Percentiles rank a stretch among this genome's conserved stretches.
These are phyloP conservation scores for Straminergon stramineum DNA, from an alignment of 225 moss, liverwort and hornwort genomes.

Conservation along the genomic window DNA sequence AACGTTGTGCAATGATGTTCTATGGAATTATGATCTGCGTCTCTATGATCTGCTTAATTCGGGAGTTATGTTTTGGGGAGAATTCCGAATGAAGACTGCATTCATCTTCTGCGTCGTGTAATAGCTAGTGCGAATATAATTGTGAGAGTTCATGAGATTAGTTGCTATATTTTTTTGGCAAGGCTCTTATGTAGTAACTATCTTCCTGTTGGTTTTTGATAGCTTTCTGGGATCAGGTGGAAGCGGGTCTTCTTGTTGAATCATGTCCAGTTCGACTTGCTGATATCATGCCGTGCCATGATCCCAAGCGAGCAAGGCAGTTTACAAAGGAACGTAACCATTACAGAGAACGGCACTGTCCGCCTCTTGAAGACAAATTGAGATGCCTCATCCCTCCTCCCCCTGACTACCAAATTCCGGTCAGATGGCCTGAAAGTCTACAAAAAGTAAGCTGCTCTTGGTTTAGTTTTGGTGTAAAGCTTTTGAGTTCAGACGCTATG, in stretches of 20 bases:
- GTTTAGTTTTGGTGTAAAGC: not conserved
- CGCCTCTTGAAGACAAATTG: slow-evolving; percentile 30
- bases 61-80: not conserved
- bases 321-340: slow-evolving; percentile 38
- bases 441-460: slow-evolving; percentile 21
- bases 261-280: slow-evolving; percentile 40
- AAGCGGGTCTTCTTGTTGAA: slow-evolving; percentile 38
- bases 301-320: slow-evolving; percentile 46
- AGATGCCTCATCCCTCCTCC: slow-evolving; percentile 54
- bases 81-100: not conserved
- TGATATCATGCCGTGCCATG: slow-evolving; percentile 59
- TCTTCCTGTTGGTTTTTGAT: not conserved
- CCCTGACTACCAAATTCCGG: slow-evolving; percentile 40
- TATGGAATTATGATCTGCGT: not conserved
- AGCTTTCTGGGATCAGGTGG: slow-evolving; percentile 56
- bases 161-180: not conserved
- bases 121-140: not conserved
- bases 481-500: not conserved
- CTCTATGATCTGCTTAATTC: not conserved
- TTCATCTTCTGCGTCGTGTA: not conserved
- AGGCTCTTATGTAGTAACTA: not conserved
- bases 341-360: slow-evolving; percentile 58
- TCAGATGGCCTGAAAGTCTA: slow-evolving; percentile 49
- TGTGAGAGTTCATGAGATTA: not conserved
- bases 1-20: not conserved